These are phyloP conservation scores for Backusella tarrabulga DNA, from an alignment of 192 early-diverging fungal species.

Conservation along the genomic window DNA sequence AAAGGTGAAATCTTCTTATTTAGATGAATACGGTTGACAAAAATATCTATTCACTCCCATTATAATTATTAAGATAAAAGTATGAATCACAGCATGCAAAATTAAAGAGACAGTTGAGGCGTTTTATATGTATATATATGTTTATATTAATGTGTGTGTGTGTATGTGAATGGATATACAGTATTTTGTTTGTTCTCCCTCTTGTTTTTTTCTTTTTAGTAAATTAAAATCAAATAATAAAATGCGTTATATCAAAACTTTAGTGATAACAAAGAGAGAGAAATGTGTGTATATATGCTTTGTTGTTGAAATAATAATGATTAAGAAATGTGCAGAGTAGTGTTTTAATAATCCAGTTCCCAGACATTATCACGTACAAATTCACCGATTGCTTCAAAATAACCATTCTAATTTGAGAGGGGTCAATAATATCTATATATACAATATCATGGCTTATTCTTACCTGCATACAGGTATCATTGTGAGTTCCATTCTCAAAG, in stretches of 20 bases:
- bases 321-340: not conserved
- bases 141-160: constrained; percentile 1
- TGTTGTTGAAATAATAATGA: not conserved
- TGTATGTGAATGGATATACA: not conserved
- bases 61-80: too few relatives aligned
- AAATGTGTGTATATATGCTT: not conserved
- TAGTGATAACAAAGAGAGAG: not conserved
- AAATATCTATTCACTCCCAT: constrained; percentile 61
- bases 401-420: constrained; percentile 61
- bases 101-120: not conserved
- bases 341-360: constrained; percentile 20
- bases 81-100: not conserved
- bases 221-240: constrained; percentile 4
- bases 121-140: not conserved
- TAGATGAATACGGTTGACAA: constrained; percentile 99
- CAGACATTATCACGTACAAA: constrained; percentile 30
- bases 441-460: not conserved
- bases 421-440: not conserved
- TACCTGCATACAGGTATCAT: constrained; percentile 77
- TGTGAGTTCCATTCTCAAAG: constrained; percentile 86
- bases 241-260: not conserved
- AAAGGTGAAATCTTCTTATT: constrained; percentile 89
- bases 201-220: not conserved
- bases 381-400: constrained; percentile 73
- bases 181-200: not conserved